Percentiles rank a stretch among this genome's conserved stretches.
Evolutionary conservation across 148 eudicot species (phyloP).

Genomic region (Rhododendron ferrugineum): DNA sequence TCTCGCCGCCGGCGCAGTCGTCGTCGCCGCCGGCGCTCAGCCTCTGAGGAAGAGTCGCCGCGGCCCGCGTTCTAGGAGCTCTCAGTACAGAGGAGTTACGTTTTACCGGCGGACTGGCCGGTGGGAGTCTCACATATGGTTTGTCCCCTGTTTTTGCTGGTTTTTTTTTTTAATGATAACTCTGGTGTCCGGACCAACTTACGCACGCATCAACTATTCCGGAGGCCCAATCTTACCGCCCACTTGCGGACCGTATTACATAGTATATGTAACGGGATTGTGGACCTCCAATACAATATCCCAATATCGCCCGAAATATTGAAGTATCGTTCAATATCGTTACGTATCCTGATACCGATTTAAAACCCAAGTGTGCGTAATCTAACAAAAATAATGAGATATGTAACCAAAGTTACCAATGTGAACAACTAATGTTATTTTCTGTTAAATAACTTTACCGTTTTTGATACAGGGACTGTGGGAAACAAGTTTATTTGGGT

Average conservation of each 20-base stretch:
- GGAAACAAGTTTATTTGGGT: conserved; percentile 98
- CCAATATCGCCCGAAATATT: background rate
- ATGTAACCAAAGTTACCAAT: background rate
- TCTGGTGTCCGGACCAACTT: background rate
- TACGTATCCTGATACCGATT: background rate
- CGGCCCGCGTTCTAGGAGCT: conserved; percentile 91
- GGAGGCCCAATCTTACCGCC: background rate
- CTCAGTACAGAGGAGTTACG: conserved; percentile 90
- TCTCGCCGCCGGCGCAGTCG: conserved; percentile 24
- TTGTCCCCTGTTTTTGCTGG: background rate
- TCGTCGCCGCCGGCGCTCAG: conserved; percentile 30
- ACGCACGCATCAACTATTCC: background rate
- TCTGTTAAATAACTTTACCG: background rate
- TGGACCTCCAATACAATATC: background rate
- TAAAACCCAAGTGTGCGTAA: background rate
- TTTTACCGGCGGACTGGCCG: conserved; percentile 96
- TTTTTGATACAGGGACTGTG: conserved; percentile 79
- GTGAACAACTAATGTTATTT: background rate
- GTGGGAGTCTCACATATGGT: conserved; percentile 99
- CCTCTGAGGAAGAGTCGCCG: conserved; percentile 85
- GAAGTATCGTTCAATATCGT: background rate
- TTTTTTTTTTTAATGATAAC: background rate
- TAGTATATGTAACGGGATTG: background rate
- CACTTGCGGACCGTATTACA: too few species aligned
- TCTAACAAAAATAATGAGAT: background rate